A percentile compares a stretch with the other conserved stretches of the same genome.
phyloP scores from a whole-genome alignment of 371 early-diverging fungal species.

The Mortierella polycephala region DNA sequence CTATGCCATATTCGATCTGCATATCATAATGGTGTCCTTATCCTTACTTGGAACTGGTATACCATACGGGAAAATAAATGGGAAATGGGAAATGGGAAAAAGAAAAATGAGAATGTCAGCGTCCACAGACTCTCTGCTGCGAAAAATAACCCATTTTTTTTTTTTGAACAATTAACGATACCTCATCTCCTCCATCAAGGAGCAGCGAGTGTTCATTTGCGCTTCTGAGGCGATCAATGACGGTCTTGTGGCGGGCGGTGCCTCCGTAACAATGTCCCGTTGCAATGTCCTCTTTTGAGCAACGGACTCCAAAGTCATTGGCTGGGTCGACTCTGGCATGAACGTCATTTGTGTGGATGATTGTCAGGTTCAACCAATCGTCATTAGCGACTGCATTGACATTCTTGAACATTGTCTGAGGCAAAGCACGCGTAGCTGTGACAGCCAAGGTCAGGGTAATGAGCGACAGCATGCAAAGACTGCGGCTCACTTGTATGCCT shows the following conservation, averaged over 20 bases:
- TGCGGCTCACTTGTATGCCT: too few species aligned
- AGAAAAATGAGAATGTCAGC: background rate
- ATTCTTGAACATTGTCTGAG: too few species aligned
- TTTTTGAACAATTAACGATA: conserved; percentile 41
- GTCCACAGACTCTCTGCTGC: background rate
- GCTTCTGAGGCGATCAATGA: conserved; percentile 61
- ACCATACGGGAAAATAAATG: background rate
- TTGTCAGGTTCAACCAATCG: conserved; percentile 48
- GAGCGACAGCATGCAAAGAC: too few species aligned
- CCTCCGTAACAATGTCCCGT: conserved; percentile 68
- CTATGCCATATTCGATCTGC: background rate
- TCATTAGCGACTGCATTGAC: conserved; percentile 7
- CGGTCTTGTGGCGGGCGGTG: conserved; percentile 65
- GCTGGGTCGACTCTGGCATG: conserved; percentile 68
- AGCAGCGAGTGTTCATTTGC: conserved; percentile 59
- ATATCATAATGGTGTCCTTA: background rate
- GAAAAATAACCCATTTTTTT: background rate
- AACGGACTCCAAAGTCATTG: conserved; percentile 65
- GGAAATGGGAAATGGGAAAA: background rate
- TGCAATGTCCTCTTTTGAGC: conserved; percentile 55
- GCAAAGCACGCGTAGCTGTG: too few species aligned
- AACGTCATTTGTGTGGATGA: conserved; percentile 79
- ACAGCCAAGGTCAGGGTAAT: too few species aligned
- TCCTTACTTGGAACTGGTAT: conserved; percentile 23
- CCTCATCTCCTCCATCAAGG: conserved; percentile 79